These are phyloP conservation scores for Plasmopara muralis DNA, from an alignment of 352 stramenopile genomes.

Conservation along the genomic window DNA sequence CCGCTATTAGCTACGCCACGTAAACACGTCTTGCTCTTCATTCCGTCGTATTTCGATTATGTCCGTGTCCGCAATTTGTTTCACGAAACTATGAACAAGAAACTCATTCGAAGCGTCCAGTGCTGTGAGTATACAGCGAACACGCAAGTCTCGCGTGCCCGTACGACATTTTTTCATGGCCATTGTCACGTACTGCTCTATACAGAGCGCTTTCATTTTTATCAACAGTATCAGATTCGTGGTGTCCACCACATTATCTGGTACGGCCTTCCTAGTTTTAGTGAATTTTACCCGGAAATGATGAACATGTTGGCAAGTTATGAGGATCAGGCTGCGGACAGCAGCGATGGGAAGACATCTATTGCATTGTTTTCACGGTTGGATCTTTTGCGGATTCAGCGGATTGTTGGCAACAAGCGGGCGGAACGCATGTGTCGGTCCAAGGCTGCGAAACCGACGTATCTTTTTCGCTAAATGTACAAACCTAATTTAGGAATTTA, in stretches of 20 bases:
- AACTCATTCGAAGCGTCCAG: conserved; percentile 59
- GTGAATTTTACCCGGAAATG: conserved; percentile 72
- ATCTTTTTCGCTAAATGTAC: conserved; percentile 58
- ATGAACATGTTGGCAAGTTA: conserved; percentile 62
- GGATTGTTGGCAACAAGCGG: conserved; percentile 63
- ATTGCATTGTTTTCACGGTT: conserved; percentile 58
- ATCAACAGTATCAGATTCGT: conserved; percentile 79
- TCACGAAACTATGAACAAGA: conserved; percentile 62
- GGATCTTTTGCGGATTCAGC: conserved; percentile 60
- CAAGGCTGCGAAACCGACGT: conserved; percentile 58
- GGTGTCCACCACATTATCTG: conserved; percentile 73
- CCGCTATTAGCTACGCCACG: conserved; percentile 58
- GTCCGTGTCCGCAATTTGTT: conserved; percentile 84
- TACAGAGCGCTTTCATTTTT: conserved; percentile 83
- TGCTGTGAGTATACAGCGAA: conserved; percentile 75
- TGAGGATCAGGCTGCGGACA: conserved; percentile 20
- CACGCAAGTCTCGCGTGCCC: conserved; percentile 56
- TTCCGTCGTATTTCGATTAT: conserved; percentile 83
- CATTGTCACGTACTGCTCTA: conserved; percentile 74
- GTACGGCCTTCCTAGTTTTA: conserved; percentile 60
- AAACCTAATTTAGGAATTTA: too few relatives aligned
- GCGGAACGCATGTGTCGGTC: conserved; percentile 63
- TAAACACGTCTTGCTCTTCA: conserved; percentile 73
- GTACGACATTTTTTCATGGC: conserved; percentile 71
- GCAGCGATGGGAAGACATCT: conserved; percentile 35